These are phyloP conservation scores for Candida germanica DNA, from an alignment of 805 yeast species.

Conservation along the genomic window DNA sequence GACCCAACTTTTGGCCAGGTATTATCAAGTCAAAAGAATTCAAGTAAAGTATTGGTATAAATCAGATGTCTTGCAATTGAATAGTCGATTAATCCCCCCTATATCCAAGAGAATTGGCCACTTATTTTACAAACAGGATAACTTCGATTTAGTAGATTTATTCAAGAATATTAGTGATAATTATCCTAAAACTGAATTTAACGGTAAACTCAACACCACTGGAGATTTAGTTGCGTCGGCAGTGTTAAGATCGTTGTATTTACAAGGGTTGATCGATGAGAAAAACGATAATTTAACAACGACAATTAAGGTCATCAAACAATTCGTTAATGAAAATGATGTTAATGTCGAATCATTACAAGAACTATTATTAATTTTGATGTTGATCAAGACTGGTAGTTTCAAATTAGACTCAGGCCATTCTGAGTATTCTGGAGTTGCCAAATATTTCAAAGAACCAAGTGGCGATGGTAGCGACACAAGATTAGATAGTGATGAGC, in stretches of 20 bases:
- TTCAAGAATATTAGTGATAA: conserved; percentile 21
- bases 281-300: conserved; percentile 42
- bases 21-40: conserved; percentile 73
- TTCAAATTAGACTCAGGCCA: conserved; percentile 39
- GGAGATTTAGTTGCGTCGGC: conserved; percentile 59
- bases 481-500: conserved; percentile 43
- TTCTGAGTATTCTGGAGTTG: conserved; percentile 31
- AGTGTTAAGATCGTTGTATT: conserved; percentile 49
- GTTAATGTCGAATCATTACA: conserved; percentile 25
- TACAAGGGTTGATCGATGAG: conserved; percentile 48
- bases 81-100: conserved; percentile 55
- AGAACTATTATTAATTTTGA: conserved; percentile 44
- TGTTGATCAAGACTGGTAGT: conserved; percentile 37
- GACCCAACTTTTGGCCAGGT: conserved; percentile 74
- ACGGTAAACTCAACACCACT: conserved; percentile 30
- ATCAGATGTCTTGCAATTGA: conserved; percentile 41
- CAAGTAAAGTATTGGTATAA: conserved; percentile 54
- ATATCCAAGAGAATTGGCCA: conserved; percentile 36
- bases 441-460: conserved; percentile 31
- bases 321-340: conserved; percentile 21
- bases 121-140: conserved; percentile 15
- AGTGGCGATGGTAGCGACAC: conserved; percentile 14
- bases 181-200: conserved; percentile 14
- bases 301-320: conserved; percentile 50
- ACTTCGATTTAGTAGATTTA: conserved; percentile 24